phyloP scores from a whole-genome alignment of 345 rosid genomes.

The Populus ilicifolia region DNA sequence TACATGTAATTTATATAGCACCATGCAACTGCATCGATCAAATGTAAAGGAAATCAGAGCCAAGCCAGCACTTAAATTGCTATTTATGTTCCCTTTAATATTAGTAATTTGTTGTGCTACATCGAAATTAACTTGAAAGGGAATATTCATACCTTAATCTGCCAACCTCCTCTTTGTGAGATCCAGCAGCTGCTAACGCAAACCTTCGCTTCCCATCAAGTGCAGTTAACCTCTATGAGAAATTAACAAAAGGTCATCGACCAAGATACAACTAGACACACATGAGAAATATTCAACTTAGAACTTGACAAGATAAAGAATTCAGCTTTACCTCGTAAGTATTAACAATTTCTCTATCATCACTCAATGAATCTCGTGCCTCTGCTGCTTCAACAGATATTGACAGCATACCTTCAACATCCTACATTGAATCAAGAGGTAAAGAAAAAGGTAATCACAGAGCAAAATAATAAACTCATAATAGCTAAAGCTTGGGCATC shows the following conservation, averaged over 20 bases:
- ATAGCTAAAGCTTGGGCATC: slow-evolving; percentile 6
- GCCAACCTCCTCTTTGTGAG: slow-evolving; percentile 89
- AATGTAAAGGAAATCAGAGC: background rate
- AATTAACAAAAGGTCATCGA: slow-evolving; percentile 7
- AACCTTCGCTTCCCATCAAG: slow-evolving; percentile 98
- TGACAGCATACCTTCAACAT: slow-evolving; percentile 99
- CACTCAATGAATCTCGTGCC: slow-evolving; percentile 86
- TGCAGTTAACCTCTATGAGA: slow-evolving; percentile 82
- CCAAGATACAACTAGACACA: background rate
- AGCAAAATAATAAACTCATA: slow-evolving; percentile 10
- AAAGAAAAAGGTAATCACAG: background rate
- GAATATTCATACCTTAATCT: slow-evolving; percentile 63
- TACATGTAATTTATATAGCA: background rate
- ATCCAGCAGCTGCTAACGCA: slow-evolving; percentile 89
- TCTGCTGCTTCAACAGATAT: slow-evolving; percentile 96
- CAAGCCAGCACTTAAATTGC: background rate
- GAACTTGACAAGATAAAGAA: background rate
- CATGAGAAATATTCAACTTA: background rate
- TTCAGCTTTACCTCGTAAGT: slow-evolving; percentile 72
- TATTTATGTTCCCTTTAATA: background rate
- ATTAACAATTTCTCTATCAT: slow-evolving; percentile 89
- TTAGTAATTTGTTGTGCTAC: background rate
- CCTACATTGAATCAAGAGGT: slow-evolving; percentile 43
- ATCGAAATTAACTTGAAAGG: background rate
- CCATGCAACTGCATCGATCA: background rate